Evolutionary conservation across 805 yeast species (phyloP).

Genomic region (Candida ulmi): DNA sequence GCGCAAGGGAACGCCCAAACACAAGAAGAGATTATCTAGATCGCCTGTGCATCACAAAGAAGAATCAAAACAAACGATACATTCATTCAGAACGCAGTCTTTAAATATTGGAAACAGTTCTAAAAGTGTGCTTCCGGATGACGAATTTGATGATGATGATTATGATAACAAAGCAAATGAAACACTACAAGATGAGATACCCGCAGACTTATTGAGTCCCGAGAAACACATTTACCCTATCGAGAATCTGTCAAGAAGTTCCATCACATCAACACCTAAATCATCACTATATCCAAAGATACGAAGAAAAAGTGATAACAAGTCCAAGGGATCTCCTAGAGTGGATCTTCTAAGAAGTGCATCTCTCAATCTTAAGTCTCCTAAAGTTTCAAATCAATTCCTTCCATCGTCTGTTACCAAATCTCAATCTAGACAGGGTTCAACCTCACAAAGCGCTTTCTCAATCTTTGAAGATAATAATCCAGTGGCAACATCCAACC

Average conservation of each 20-base stretch:
- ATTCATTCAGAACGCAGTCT: constrained; percentile 3
- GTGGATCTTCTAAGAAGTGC: too few relatives aligned
- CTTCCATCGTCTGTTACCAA: not conserved
- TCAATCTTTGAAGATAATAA: not conserved
- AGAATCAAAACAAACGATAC: not conserved
- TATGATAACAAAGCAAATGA: constrained; percentile 7
- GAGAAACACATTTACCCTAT: constrained; percentile 19
- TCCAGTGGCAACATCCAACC: too few relatives aligned
- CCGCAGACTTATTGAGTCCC: constrained; percentile 21
- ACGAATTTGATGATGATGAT: constrained; percentile 2
- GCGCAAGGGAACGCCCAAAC: constrained; percentile 21
- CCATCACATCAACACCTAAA: not conserved
- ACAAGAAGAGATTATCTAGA: constrained; percentile 1
- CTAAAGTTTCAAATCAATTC: not conserved
- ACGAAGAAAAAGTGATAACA: not conserved
- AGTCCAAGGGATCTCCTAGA: not conserved
- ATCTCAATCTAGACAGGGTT: too few relatives aligned
- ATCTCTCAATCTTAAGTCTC: not conserved
- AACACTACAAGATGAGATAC: constrained; percentile 18
- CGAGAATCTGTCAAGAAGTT: constrained; percentile 9
- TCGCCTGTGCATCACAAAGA: constrained; percentile 2
- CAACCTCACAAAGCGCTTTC: not conserved
- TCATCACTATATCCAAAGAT: not conserved
- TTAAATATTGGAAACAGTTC: not conserved
- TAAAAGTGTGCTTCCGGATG: not conserved